Evolutionary conservation across 257 asterid genomes (phyloP), one percentile per base, ranked within the genome.

Genomic region (Solanum okadae): DNA sequence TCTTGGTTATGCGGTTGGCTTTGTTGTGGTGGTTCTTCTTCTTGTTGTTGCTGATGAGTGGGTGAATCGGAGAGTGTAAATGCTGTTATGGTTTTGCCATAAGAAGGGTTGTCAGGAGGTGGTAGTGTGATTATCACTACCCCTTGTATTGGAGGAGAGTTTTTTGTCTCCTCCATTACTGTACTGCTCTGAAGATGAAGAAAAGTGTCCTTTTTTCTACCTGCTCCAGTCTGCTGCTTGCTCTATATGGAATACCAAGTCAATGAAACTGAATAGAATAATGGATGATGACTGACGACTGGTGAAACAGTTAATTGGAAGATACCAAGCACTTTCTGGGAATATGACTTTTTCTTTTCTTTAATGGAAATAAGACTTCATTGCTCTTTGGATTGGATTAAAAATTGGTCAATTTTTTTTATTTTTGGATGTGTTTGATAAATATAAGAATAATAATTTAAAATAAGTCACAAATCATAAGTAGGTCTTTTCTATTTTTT

Each of bases 1-100:
- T 52, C 84, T 52, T 71, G 44, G 25, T 73, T 71, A 71, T 33
- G 42, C 38, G 29, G 67, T 87, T 31, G 88, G 20, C 33, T 81
- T 37, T 31, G 84, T 31, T 87, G 85, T 44, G 85, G 77, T 67
- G 92, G 46, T 83, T 40, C 52, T 83, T 34, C 42, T 23, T 25
- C 61, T 71, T 15, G 14, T 71, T 87, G 83, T 37, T 83, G 63
- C 40, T 29, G 72, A 31, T 9, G 91, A 27, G 75, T 44, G n/a
- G 93, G 79, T 16, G 81, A 37, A 83, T 88, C 89, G 61, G 92
- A 90, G 86, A 95, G 65, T 79, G 98, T 92, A 76, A 86, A 93
- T 61, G 97, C 96, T 81, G 98, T 93, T 1, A 95, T 94, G 56
- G 97, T 95, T 94, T 95, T 95, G 87, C 97, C 98, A 18, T 89